A percentile compares a stretch with the other conserved stretches of the same genome.
Conservation (phyloP, 2,329 filamentous ascomycete genomes). For the Cryphonectria radicalis region DNA sequence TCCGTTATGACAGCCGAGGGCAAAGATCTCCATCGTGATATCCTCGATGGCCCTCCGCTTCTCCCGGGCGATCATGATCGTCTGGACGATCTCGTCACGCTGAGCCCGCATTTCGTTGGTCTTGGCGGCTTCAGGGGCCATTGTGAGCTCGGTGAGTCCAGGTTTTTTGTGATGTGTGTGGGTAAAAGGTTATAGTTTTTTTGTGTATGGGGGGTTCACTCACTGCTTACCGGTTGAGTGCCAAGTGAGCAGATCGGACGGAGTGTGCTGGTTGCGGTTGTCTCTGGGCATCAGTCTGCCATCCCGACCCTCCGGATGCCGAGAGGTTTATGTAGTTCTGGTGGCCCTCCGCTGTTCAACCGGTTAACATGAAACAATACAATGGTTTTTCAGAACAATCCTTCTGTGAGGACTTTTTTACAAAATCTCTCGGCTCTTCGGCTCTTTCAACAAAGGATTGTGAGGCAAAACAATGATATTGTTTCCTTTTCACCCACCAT, state of each 20-base stretch:
- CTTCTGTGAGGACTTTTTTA: neutral
- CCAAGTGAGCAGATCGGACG: neutral
- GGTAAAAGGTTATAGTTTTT: too few species aligned
- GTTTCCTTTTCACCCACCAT: neutral
- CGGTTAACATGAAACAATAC: neutral
- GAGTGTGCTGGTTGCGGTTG: neutral
- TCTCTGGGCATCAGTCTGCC: neutral
- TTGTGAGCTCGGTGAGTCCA: neutral
- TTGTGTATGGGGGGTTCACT: neutral
- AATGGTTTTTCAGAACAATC: neutral
- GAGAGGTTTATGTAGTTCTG: neutral
- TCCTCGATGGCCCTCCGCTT: neutral
- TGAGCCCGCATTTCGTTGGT: neutral
- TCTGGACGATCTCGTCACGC: neutral
- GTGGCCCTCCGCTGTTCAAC: neutral
- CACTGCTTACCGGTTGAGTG: neutral
- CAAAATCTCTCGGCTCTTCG: neutral
- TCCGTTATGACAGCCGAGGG: neutral
- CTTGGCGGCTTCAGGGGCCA: neutral
- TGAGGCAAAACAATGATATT: neutral
- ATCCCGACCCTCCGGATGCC: neutral
- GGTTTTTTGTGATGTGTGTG: neutral
- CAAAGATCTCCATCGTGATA: neutral
- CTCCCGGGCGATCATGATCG: neutral
- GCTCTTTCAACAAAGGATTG: neutral